Percentiles rank a stretch among this genome's conserved stretches.
Conservation (phyloP, 2,329 filamentous ascomycete genomes). For the Fusarium pseudocircinatum region DNA sequence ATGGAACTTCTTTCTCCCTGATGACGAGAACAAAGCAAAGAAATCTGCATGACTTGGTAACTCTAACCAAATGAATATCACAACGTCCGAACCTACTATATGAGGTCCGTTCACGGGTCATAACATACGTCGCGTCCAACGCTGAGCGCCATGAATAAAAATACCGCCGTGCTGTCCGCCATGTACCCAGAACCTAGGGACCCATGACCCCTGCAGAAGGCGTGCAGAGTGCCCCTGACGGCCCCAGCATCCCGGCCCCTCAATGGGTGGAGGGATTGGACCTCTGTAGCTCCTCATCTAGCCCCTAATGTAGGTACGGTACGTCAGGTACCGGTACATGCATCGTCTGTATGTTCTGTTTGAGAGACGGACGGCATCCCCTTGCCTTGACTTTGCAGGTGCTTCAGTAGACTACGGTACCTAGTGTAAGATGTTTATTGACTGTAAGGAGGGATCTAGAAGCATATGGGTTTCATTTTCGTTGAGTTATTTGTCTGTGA, state of each 20-base stretch:
- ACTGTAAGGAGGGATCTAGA: not conserved
- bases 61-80: constrained; percentile 12
- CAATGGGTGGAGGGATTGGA: constrained; percentile 12
- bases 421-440: not conserved
- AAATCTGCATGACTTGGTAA: not conserved
- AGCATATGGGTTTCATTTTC: not conserved
- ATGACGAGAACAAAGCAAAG: constrained; percentile 20
- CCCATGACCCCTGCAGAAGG: constrained; percentile 26
- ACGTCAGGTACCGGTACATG: constrained; percentile 3
- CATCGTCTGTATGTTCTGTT: not conserved
- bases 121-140: constrained; percentile 1
- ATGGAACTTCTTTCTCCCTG: not conserved
- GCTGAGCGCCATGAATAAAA: constrained; percentile 1
- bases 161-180: constrained; percentile 5
- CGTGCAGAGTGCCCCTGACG: constrained; percentile 39
- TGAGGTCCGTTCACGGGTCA: not conserved
- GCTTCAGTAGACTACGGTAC: not conserved
- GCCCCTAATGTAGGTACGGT: constrained; percentile 40
- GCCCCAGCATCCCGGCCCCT: constrained; percentile 28
- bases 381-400: constrained; percentile 3
- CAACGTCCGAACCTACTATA: constrained; percentile 5
- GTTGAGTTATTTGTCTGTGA: not conserved
- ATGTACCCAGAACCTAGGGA: constrained; percentile 18
- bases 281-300: constrained; percentile 31
- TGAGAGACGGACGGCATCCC: not conserved